Percentiles rank a stretch among this genome's conserved stretches.
phyloP scores from a whole-genome alignment of 768 basidiomycete genomes.

The Lentinula edodes region DNA sequence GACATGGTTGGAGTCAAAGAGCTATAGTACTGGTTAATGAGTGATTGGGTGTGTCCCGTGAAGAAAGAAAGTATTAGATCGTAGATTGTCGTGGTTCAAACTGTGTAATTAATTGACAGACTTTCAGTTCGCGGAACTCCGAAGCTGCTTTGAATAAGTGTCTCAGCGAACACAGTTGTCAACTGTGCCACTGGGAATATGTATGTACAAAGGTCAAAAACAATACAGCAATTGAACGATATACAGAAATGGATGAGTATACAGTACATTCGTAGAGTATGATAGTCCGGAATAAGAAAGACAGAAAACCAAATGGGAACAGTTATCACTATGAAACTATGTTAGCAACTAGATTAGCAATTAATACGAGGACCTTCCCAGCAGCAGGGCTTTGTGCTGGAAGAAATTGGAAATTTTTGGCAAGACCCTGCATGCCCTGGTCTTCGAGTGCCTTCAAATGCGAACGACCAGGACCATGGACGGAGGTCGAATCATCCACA shows the following conservation, averaged over 20 bases:
- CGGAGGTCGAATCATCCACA: slow-evolving; percentile 44
- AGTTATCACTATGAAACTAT: slow-evolving; percentile 4
- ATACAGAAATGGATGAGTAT: too few species aligned
- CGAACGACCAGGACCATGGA: slow-evolving; percentile 41
- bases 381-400: slow-evolving; percentile 27
- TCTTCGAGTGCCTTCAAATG: slow-evolving; percentile 64
- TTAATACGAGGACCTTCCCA: slow-evolving; percentile 1
- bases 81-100: background rate
- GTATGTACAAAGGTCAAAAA: too few species aligned
- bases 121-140: background rate
- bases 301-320: background rate
- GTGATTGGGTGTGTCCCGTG: background rate
- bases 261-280: too few species aligned
- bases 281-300: background rate
- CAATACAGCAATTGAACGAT: too few species aligned
- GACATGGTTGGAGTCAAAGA: background rate
- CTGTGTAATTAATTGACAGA: too few species aligned
- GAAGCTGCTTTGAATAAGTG: background rate
- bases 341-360: slow-evolving; percentile 6
- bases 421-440: slow-evolving; percentile 67
- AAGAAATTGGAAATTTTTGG: slow-evolving; percentile 69
- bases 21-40: background rate
- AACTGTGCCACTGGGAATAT: too few species aligned
- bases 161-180: too few species aligned
- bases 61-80: background rate